These are phyloP conservation scores for Tolypocladium amazonense DNA, from an alignment of 2,329 filamentous ascomycete species.

Conservation along the genomic window DNA sequence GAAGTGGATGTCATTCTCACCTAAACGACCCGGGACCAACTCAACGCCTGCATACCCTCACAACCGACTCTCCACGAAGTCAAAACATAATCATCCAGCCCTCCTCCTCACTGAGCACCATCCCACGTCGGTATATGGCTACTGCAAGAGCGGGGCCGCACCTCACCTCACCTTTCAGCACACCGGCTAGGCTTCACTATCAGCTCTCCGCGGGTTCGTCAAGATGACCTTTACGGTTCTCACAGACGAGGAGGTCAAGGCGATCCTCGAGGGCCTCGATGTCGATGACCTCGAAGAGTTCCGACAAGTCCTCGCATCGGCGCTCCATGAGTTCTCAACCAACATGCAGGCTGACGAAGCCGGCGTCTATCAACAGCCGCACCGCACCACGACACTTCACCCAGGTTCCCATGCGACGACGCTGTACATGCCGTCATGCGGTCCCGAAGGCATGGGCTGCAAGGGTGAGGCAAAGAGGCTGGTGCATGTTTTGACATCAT, in stretches of 20 bases:
- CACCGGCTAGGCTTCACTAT: not conserved
- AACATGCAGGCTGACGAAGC: conserved; percentile 33
- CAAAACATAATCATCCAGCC: not conserved
- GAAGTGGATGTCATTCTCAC: not conserved
- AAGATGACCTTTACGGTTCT: conserved; percentile 49
- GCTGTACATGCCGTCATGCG: conserved; percentile 65
- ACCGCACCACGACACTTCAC: conserved; percentile 37
- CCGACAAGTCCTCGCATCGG: conserved; percentile 33
- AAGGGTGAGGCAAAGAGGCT: conserved; percentile 38
- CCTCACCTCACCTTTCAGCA: not conserved
- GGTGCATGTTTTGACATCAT: not conserved
- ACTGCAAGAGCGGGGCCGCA: not conserved
- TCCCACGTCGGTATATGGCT: not conserved
- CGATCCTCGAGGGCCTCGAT: conserved; percentile 42
- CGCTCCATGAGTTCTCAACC: conserved; percentile 53
- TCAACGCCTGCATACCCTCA: not conserved
- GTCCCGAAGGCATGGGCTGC: conserved; percentile 52
- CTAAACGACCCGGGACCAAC: not conserved
- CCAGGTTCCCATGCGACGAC: conserved; percentile 44
- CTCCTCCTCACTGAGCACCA: not conserved
- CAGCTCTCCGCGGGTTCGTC: not conserved
- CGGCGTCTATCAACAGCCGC: conserved; percentile 43
- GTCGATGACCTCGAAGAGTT: conserved; percentile 42
- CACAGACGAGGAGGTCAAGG: conserved; percentile 44
- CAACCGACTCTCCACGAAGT: not conserved